phyloP scores from a whole-genome alignment of 495 filamentous ascomycete species.

The Geoglossum glabrum region DNA sequence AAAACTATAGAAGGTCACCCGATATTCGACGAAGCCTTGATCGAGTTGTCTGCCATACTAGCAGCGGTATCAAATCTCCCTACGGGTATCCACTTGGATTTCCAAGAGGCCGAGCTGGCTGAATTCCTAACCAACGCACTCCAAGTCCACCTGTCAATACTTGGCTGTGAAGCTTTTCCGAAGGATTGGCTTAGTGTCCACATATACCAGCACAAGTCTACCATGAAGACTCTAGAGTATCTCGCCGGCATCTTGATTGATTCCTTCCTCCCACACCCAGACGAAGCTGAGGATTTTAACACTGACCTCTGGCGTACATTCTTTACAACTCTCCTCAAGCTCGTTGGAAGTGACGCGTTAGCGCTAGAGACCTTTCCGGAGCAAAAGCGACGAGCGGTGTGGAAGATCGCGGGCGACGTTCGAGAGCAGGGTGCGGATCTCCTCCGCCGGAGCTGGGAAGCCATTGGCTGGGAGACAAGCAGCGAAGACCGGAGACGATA shows the following conservation, averaged over 20 bases:
- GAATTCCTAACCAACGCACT: slow-evolving; percentile 53
- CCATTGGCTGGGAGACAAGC: slow-evolving; percentile 89
- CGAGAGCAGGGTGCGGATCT: slow-evolving; percentile 77
- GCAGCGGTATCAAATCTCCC: slow-evolving; percentile 58
- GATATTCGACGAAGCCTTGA: slow-evolving; percentile 69
- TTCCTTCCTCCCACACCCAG: slow-evolving; percentile 62
- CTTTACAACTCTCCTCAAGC: slow-evolving; percentile 71
- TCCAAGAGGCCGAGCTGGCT: slow-evolving; percentile 57
- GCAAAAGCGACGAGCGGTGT: slow-evolving; percentile 85
- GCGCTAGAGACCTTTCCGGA: slow-evolving; percentile 93
- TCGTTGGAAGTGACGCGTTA: slow-evolving; percentile 71
- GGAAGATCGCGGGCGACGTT: slow-evolving; percentile 98
- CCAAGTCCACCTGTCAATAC: slow-evolving; percentile 71
- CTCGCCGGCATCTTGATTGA: slow-evolving; percentile 57
- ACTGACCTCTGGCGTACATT: slow-evolving; percentile 88
- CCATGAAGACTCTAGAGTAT: slow-evolving; percentile 73
- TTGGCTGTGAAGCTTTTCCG: slow-evolving; percentile 80
- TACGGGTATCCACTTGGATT: slow-evolving; percentile 41
- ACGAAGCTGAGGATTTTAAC: slow-evolving; percentile 82
- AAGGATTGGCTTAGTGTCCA: slow-evolving; percentile 77
- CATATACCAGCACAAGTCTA: slow-evolving; percentile 85
- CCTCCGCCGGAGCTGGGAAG: slow-evolving; percentile 71
- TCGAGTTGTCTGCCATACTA: slow-evolving; percentile 75
- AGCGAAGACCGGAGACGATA: slow-evolving; percentile 54
- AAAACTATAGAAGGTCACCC: slow-evolving; percentile 39